Conservation (phyloP, 495 filamentous ascomycete species). For the Annulohypoxylon maeteangense region DNA sequence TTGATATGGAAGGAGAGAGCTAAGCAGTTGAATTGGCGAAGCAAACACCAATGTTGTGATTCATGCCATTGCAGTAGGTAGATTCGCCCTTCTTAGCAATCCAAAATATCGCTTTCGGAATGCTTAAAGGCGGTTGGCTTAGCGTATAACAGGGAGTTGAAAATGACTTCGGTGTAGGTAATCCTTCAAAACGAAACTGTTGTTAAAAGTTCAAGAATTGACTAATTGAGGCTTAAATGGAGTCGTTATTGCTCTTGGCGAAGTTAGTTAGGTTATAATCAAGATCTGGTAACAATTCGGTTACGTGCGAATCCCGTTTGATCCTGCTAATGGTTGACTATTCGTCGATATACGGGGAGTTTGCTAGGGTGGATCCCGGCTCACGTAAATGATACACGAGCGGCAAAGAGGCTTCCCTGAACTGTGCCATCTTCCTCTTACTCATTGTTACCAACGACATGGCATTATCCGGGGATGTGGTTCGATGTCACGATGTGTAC, state of each 20-base stretch:
- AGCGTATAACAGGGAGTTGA: neutral
- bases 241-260: neutral
- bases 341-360: slow-evolving; percentile 31
- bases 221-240: neutral
- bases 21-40: neutral
- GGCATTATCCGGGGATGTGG: neutral
- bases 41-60: neutral
- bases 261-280: neutral
- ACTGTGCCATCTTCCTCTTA: neutral
- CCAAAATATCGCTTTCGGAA: neutral
- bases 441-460: neutral
- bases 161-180: neutral
- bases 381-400: slow-evolving; percentile 6
- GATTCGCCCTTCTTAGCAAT: neutral
- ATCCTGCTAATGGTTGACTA: neutral
- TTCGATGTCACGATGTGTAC: slow-evolving; percentile 12
- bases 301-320: slow-evolving; percentile 7
- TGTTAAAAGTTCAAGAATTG: neutral
- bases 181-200: neutral
- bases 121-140: neutral
- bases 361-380: slow-evolving; percentile 9
- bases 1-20: neutral
- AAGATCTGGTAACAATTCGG: neutral
- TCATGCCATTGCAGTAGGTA: neutral
- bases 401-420: neutral